Evolutionary conservation across 805 yeast genomes (phyloP).

Genomic region (Pichia eremophila): DNA sequence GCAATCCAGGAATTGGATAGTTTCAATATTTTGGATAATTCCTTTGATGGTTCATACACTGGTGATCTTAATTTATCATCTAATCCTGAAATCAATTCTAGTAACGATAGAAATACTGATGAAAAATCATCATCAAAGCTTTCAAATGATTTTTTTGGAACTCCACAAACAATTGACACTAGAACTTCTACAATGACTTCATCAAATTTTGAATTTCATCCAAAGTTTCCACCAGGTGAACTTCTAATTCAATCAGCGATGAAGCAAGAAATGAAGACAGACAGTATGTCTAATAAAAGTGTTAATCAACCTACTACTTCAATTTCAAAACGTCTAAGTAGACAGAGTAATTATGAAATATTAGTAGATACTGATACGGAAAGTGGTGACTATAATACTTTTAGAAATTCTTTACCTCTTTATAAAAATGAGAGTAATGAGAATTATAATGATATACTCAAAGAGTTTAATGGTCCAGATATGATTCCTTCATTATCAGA

Average conservation of each 20-base stretch:
- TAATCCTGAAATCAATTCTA: background rate
- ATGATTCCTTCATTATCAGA: conserved; percentile 9
- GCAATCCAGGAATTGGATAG: background rate
- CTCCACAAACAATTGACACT: conserved; percentile 6
- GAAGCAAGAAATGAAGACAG: background rate
- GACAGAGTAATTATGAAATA: conserved; percentile 2
- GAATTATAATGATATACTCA: too few species aligned
- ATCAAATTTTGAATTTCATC: background rate
- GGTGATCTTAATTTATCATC: background rate
- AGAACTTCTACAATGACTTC: conserved; percentile 8
- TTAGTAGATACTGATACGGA: background rate
- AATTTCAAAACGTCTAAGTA: conserved; percentile 1
- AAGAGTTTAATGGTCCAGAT: background rate
- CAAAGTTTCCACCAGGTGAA: background rate
- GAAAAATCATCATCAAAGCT: conserved; percentile 6
- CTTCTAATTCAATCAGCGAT: background rate
- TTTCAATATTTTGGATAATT: background rate
- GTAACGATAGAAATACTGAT: background rate
- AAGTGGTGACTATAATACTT: background rate
- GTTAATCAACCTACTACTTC: background rate
- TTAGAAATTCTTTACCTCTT: background rate
- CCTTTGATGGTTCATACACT: background rate
- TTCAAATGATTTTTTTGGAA: conserved; percentile 7
- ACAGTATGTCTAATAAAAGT: background rate
- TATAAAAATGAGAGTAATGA: too few species aligned